Conservation (phyloP, 495 filamentous ascomycete species). For the Penicillium taxi region DNA sequence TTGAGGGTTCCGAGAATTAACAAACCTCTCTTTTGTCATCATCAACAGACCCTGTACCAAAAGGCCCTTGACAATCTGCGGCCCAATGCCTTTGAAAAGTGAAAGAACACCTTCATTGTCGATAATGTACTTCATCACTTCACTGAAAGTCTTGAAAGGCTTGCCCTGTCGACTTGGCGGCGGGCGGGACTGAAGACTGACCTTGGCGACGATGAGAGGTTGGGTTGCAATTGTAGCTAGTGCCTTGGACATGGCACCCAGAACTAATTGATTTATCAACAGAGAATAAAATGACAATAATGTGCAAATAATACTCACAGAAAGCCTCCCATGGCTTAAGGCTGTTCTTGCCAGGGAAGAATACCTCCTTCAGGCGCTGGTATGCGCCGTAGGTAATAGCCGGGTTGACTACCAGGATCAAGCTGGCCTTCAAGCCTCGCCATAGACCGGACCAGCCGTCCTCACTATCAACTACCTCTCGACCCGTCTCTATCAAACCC, state of each 20-base stretch:
- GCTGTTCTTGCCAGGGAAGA: constrained; percentile 71
- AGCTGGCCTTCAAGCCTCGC: constrained; percentile 91
- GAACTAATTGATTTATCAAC: constrained; percentile 45
- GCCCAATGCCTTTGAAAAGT: constrained; percentile 94
- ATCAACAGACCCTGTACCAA: constrained; percentile 92
- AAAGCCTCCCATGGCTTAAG: constrained; percentile 87
- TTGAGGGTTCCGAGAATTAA: constrained; percentile 4
- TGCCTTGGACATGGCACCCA: constrained; percentile 88
- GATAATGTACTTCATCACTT: constrained; percentile 91
- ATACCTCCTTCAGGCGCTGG: constrained; percentile 69
- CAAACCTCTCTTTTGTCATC: constrained; percentile 98
- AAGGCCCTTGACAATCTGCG: constrained; percentile 87
- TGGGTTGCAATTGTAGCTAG: constrained; percentile 90
- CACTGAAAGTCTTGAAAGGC: constrained; percentile 87
- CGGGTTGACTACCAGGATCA: constrained; percentile 94
- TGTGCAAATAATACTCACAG: constrained; percentile 48
- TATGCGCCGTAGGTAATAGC: constrained; percentile 98
- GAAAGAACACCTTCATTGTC: constrained; percentile 74
- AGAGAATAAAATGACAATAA: background rate
- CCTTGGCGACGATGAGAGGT: constrained; percentile 96
- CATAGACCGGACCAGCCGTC: constrained; percentile 87
- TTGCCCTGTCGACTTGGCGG: constrained; percentile 78
- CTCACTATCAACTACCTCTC: constrained; percentile 81
- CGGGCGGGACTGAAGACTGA: constrained; percentile 87
- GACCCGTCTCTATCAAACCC: constrained; percentile 79